These are phyloP conservation scores for Geum urbanum DNA, from an alignment of 306 rosid genomes.

Conservation along the genomic window DNA sequence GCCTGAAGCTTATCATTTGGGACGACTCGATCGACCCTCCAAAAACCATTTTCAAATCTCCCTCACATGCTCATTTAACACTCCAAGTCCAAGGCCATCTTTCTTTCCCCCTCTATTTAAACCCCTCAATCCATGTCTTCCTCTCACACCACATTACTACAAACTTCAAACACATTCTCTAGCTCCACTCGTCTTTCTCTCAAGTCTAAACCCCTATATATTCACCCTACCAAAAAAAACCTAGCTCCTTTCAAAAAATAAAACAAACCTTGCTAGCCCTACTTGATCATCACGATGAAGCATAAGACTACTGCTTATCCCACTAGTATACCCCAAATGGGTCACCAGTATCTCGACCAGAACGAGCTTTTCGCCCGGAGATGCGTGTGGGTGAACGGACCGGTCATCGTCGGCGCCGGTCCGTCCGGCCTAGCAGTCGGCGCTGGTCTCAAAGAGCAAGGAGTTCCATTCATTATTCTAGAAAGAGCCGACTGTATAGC, in stretches of 20 bases:
- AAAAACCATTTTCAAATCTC: slow-evolving; percentile 37
- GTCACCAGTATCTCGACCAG: slow-evolving; percentile 26
- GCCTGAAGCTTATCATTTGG: slow-evolving; percentile 15
- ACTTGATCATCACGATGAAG: not conserved
- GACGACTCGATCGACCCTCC: not conserved
- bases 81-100: not conserved
- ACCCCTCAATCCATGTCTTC: slow-evolving; percentile 30
- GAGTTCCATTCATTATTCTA: slow-evolving; percentile 63
- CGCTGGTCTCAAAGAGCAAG: slow-evolving; percentile 70
- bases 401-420: slow-evolving; percentile 84
- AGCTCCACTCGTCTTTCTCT: slow-evolving; percentile 6
- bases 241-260: no score
- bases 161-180: slow-evolving; percentile 27
- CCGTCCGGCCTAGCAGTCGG: slow-evolving; percentile 92
- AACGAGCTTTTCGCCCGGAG: slow-evolving; percentile 41
- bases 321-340: slow-evolving; percentile 39
- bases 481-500: slow-evolving; percentile 89
- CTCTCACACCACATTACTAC: slow-evolving; percentile 48
- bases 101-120: slow-evolving; percentile 43
- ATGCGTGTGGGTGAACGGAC: slow-evolving; percentile 77
- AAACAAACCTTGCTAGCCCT: not conserved
- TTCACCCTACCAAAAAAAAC: not conserved
- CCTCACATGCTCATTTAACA: slow-evolving; percentile 40
- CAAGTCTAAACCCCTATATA: not conserved
- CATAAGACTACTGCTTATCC: slow-evolving; percentile 24